Conservation (phyloP, 83 land plant species). For the Thuja plicata region DNA sequence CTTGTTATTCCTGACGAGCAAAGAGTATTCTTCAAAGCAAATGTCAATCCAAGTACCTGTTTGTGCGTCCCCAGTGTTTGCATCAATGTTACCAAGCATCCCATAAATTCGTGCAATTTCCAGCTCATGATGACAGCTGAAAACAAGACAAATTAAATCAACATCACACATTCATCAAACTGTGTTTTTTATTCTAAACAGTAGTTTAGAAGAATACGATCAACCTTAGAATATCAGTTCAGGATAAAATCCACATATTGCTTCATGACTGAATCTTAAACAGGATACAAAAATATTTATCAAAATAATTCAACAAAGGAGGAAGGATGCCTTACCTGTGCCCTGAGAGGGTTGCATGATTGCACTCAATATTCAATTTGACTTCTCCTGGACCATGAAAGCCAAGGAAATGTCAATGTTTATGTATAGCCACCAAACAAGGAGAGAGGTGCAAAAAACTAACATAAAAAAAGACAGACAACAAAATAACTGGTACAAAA, state of each 20-base stretch:
- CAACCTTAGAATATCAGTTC: neutral
- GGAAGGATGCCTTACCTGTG: conserved; percentile 61
- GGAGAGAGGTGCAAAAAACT: neutral
- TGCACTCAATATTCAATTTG: conserved; percentile 93
- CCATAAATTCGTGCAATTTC: conserved; percentile 96
- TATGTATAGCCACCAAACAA: neutral
- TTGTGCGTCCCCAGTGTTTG: conserved; percentile 97
- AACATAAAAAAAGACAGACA: too few species aligned
- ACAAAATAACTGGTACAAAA: too few species aligned
- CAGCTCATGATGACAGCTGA: conserved; percentile 94
- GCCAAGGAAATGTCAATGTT: neutral
- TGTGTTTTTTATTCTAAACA: neutral
- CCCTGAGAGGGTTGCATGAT: conserved; percentile 96
- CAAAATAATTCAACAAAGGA: neutral
- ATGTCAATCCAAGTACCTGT: conserved; percentile 47
- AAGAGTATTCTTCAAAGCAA: neutral
- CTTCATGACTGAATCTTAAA: neutral
- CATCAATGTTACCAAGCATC: conserved; percentile 92
- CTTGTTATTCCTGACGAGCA: neutral
- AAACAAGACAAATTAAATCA: conserved; percentile 2
- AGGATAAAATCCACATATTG: neutral
- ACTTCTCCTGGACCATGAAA: conserved; percentile 57
- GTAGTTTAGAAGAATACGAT: neutral
- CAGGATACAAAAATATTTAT: neutral
- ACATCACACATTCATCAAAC: neutral